Percentiles rank a stretch among this genome's conserved stretches.
Evolutionary conservation across 1,139 yeast species (phyloP).

Genomic region (Candida labiduridarum): DNA sequence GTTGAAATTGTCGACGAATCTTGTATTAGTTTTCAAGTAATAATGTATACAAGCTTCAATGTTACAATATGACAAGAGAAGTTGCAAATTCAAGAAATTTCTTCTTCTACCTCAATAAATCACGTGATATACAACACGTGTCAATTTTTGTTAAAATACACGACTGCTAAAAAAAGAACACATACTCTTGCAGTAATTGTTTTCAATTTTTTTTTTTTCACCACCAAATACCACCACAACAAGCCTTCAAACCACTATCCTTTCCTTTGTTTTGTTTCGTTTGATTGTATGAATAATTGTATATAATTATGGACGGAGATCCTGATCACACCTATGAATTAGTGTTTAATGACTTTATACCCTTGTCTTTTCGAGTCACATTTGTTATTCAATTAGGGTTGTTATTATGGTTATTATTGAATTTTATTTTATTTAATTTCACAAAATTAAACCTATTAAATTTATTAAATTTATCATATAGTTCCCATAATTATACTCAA

Average conservation of each 20-base stretch:
- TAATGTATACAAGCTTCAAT: no score
- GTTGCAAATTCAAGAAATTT: no score
- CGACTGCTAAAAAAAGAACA: no score
- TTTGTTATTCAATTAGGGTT: slow-evolving; percentile 35
- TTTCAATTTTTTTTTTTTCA: no score
- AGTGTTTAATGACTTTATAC: slow-evolving; percentile 31
- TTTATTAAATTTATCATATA: slow-evolving; percentile 40
- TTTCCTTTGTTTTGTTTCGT: background rate
- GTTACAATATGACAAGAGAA: no score
- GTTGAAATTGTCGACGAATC: no score
- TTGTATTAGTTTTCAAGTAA: no score
- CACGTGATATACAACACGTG: no score
- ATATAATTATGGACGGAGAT: slow-evolving; percentile 15
- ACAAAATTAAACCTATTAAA: slow-evolving; percentile 37
- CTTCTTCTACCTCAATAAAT: no score
- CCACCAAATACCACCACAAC: background rate
- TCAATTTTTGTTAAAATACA: no score
- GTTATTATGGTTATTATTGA: slow-evolving; percentile 37
- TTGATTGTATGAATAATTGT: background rate
- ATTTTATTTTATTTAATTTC: slow-evolving; percentile 26
- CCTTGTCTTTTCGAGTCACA: slow-evolving; percentile 43
- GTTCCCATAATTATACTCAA: slow-evolving; percentile 39
- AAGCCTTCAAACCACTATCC: background rate
- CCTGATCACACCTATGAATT: slow-evolving; percentile 15
- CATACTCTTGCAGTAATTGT: no score